Base-by-base conservation (phyloP, 768 basidiomycete genomes). In the Mycena amicta region DNA sequence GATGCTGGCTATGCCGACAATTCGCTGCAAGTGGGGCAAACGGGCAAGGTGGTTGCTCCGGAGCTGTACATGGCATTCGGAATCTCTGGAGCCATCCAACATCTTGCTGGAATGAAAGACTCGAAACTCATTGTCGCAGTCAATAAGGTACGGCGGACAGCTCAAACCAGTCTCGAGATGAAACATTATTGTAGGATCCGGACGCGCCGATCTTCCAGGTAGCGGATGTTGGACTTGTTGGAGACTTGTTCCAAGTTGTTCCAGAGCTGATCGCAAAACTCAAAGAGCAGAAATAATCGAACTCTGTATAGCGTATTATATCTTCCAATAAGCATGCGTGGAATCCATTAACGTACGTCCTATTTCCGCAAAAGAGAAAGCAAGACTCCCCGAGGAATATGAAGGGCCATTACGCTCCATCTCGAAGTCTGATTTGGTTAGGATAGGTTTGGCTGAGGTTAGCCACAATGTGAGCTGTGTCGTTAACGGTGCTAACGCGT, bases 171-270 rank as follows among this genome's bases (percentile, higher is more conserved):
- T 23, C 8, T 8, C 43, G 8, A 8, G 18, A 16, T 12, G 39
- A 47, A 57, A 20, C 37, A 25, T 27, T 56, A 23, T 2, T 49
- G 41, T 65, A 95, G 93, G 96, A 98, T 70, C 83, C 93, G 40
- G 97, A 99, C 67, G 97, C 97, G 8, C 97, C 97, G 1, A 99
- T 99, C 69, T 98, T 98, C 85, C 96, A 98, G 74, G 91, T 99
- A 2, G 97, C 97, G 18, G 97, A 99, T 72, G 84, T 89, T 15
- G 96, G 96, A 0, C 84, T 99, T 16, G 94, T 97, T 3, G 96
- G 87, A 33, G 97, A 99, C 71, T 78, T 98, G 46, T 99, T 89
- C 67, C 88, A 95, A 28, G 93, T 80, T 39, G 95, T 98, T 3
- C 97, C 97, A 0, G 87, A 97, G 75, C 74, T 99, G 53, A 84